Base-by-base conservation (phyloP, 1,284 basidiomycete species). In the Ceratobasidium sp. region DNA sequence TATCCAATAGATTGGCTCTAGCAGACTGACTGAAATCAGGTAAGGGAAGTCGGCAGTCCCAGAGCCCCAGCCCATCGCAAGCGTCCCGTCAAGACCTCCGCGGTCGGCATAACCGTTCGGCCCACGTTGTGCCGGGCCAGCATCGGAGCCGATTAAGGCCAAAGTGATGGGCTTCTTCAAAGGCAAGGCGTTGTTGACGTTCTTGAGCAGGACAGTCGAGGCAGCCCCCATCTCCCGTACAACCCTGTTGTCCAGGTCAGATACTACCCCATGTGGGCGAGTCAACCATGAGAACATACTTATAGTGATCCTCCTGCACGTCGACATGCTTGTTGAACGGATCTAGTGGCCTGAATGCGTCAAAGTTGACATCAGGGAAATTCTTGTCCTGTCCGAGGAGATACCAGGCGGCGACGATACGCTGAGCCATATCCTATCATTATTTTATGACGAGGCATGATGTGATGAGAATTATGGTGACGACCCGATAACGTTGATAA, bases 191-290 rank as follows among this genome's bases (percentile, higher is more conserved):
- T 34, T 78, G 32, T 83, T 80, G 27, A 79, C 79, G 77, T 96
- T 96, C 85, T 96, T 96, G 70, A 96, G 82, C 31, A 96, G 80
- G 8, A 94, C 89, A 1, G 87, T 88, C 50, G 89, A 89, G 0
- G 89, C 88, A 0, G 87, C 85, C 13, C 89, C 92, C 34, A 94
- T 87, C 75, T 90, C 82, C 32, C 90, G 83, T 10, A 93, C 88
- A 38, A 92, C 74, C 38, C 62, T 69, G 40, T 10, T 22, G n/a
- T 15, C 2, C 20, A 25, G 29, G 20, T 57, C 10, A 57, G 38
- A n/a, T n/a, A n/a, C n/a, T 12, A 8, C n/a, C 12, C 55, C 15
- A 20, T 17, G 7, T 22, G 29, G 25, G 34, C n/a, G 52, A 34
- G 27, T 34, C 25, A 7, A 38, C n/a, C n/a, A n/a, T n/a, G n/a